Evolutionary conservation across 495 filamentous ascomycete species (phyloP), one percentile per base, ranked within the genome.

Genomic region (Evernia prunastri): DNA sequence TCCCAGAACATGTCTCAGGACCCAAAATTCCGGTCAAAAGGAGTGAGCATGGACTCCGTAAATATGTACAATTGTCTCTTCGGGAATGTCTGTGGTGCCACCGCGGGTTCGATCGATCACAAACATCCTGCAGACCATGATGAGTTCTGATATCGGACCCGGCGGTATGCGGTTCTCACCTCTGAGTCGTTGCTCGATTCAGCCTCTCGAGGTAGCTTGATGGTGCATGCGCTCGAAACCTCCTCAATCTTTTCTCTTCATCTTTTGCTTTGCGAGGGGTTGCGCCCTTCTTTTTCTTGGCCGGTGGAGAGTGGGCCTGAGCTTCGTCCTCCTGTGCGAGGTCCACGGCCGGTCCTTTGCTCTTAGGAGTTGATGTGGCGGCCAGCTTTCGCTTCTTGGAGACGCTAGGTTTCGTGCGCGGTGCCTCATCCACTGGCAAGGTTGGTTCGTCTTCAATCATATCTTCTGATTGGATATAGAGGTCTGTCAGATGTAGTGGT

Each of bases 61-160:
- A n/a, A n/a, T n/a, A n/a, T n/a, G n/a, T n/a, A n/a, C n/a, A 67
- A 93, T 83, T 1, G 69, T 75, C 63, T 89, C 81, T 40, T 79
- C 73, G 3, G 79, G 84, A 5, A 66, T 63, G 0, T 78, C 71
- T 4, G 73, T 71, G 8, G 76, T 78, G 17, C 74, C 75, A 33
- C 61, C 63, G 9, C 83, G 75, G 23, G 68, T 75, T 31, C 85
- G 77, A 43, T 77, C 73, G 9, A 87, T 73, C 8, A 87, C 77
- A 63, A 80, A 85, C 81, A 89, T 86, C 33, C 84, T 84, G 61
- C 20, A 64, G 1, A 42, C 39, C 13, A 40, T 58, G 45, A 58
- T 49, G 51, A 35, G 51, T 33, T 29, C 51, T n/a, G 60, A 57
- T 35, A 23, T 63, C 20, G 25, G 23, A 10, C 15, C 18, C 58